Percentiles rank a stretch among this genome's conserved stretches.
phyloP scores from a whole-genome alignment of 1,284 basidiomycete genomes.

The Trichosporon sp. region DNA sequence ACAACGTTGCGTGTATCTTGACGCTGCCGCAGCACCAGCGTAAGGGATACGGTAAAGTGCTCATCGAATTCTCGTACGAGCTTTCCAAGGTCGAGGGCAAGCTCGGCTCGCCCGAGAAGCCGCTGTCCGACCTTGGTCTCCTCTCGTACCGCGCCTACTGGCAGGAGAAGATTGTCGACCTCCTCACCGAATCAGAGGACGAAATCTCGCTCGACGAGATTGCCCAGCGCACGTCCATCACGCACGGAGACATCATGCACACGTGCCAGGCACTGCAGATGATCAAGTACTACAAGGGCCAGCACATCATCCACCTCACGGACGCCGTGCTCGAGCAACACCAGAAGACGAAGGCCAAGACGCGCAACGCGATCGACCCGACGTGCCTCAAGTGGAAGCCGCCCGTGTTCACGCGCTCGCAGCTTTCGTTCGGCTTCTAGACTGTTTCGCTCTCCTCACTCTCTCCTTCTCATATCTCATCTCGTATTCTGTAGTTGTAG shows the following conservation, averaged over 20 bases:
- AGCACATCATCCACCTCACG: conserved; percentile 90
- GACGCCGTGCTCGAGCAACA: conserved; percentile 90
- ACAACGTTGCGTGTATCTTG: conserved; percentile 98
- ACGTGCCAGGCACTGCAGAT: conserved; percentile 95
- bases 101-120: conserved; percentile 96
- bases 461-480: background rate
- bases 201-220: conserved; percentile 94
- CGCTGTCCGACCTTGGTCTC: conserved; percentile 90
- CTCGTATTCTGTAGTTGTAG: conserved; percentile 19
- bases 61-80: conserved; percentile 99
- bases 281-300: conserved; percentile 95
- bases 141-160: conserved; percentile 95
- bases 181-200: conserved; percentile 71
- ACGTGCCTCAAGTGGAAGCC: conserved; percentile 88
- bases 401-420: conserved; percentile 84
- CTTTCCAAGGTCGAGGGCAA: conserved; percentile 95
- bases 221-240: conserved; percentile 93
- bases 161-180: conserved; percentile 94
- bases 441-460: background rate
- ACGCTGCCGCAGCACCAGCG: conserved; percentile 97
- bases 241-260: conserved; percentile 95
- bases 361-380: conserved; percentile 75
- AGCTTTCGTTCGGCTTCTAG: conserved; percentile 84
- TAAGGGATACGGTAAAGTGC: conserved; percentile 88
- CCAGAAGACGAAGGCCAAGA: conserved; percentile 79